These are phyloP conservation scores for Sechiopsis laciniata DNA, from an alignment of 306 rosid genomes.

Conservation along the genomic window DNA sequence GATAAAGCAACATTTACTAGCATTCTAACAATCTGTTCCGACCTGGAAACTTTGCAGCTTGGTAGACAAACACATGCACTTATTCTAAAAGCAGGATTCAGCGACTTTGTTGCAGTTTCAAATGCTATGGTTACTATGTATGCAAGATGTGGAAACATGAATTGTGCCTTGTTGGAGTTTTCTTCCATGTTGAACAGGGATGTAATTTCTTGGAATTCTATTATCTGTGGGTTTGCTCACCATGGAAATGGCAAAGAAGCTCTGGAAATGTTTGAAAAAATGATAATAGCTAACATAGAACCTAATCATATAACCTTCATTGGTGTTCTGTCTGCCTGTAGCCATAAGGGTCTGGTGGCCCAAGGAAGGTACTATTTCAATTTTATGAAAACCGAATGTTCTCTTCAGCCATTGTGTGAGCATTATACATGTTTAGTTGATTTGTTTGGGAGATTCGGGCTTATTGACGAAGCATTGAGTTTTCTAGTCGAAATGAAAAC, in stretches of 20 bases:
- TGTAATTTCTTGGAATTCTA: slow-evolving; percentile 49
- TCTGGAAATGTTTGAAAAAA: slow-evolving; percentile 38
- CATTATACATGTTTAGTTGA: slow-evolving; percentile 51
- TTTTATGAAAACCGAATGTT: slow-evolving; percentile 32
- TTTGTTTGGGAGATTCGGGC: slow-evolving; percentile 48
- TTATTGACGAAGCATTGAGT: slow-evolving; percentile 39
- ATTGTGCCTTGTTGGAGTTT: slow-evolving; percentile 36
- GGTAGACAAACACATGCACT: slow-evolving; percentile 44
- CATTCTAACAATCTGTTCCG: slow-evolving; percentile 42
- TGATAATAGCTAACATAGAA: slow-evolving; percentile 31
- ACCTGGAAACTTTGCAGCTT: slow-evolving; percentile 35
- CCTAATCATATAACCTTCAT: slow-evolving; percentile 48
- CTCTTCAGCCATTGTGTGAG: slow-evolving; percentile 36
- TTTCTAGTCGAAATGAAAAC: slow-evolving; percentile 33
- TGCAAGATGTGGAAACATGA: slow-evolving; percentile 51
- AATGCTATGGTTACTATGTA: slow-evolving; percentile 53
- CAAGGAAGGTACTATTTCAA: slow-evolving; percentile 35
- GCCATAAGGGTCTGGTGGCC: slow-evolving; percentile 45
- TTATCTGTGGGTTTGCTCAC: slow-evolving; percentile 45
- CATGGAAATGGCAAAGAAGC: slow-evolving; percentile 42
- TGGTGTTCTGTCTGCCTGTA: slow-evolving; percentile 49
- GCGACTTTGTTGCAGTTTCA: slow-evolving; percentile 33
- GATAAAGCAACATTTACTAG: slow-evolving; percentile 47
- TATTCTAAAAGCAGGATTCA: slow-evolving; percentile 33
- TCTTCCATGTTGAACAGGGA: slow-evolving; percentile 35